phyloP scores from a whole-genome alignment of 2,329 filamentous ascomycete species.

The Alternaria ventricosa region DNA sequence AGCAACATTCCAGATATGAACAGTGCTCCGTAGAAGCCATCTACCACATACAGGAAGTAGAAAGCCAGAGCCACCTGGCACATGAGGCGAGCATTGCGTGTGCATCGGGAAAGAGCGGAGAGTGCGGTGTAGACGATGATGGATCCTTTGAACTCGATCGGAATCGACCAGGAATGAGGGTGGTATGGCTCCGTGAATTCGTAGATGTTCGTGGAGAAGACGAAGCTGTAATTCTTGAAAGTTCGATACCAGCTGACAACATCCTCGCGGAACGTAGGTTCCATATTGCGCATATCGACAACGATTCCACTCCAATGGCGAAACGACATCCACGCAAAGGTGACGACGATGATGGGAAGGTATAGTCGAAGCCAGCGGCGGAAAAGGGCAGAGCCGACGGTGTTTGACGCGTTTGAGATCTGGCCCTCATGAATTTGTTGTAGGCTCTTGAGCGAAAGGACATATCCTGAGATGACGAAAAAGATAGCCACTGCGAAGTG shows the following conservation, averaged over 20 bases:
- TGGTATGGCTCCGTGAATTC: conserved; percentile 59
- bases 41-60: conserved; percentile 73
- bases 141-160: conserved; percentile 60
- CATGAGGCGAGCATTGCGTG: conserved; percentile 61
- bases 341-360: conserved; percentile 61
- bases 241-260: conserved; percentile 36
- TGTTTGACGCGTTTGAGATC: conserved; percentile 49
- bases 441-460: conserved; percentile 58
- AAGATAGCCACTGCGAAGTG: conserved; percentile 62
- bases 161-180: conserved; percentile 47
- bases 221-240: conserved; percentile 71
- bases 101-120: conserved; percentile 64
- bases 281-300: conserved; percentile 55
- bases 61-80: conserved; percentile 61
- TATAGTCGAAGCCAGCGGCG: conserved; percentile 59
- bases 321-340: conserved; percentile 60
- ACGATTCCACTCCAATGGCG: conserved; percentile 54
- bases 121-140: conserved; percentile 66
- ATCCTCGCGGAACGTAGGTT: conserved; percentile 53
- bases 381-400: conserved; percentile 58
- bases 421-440: conserved; percentile 53
- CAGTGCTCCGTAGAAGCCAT: conserved; percentile 64
- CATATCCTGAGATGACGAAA: conserved; percentile 62
- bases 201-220: conserved; percentile 65
- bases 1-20: conserved; percentile 48